phyloP scores from a whole-genome alignment of 208 protist species.

The Trypanosoma lewisi region DNA sequence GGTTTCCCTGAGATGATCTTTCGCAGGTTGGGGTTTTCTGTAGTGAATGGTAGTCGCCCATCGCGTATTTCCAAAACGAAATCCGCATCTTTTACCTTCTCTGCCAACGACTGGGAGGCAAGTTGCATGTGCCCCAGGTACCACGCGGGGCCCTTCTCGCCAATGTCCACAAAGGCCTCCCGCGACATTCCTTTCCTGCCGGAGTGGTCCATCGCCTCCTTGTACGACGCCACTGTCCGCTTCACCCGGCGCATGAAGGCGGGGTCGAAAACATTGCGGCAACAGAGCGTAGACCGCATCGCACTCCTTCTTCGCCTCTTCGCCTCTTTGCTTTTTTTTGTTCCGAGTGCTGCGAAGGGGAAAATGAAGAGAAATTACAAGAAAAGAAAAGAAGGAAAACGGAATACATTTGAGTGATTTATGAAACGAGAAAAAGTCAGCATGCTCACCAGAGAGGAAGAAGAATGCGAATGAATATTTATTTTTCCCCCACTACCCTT shows the following conservation, averaged over 20 bases:
- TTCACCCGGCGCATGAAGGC: slow-evolving; percentile 89
- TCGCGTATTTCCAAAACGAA: slow-evolving; percentile 93
- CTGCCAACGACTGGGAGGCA: slow-evolving; percentile 44
- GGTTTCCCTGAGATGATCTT: slow-evolving; percentile 53
- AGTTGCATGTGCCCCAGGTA: slow-evolving; percentile 89
- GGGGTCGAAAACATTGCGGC: slow-evolving; percentile 83
- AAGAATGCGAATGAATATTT: too few relatives aligned
- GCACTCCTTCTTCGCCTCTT: background rate
- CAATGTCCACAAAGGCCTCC: slow-evolving; percentile 87
- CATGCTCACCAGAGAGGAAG: too few relatives aligned
- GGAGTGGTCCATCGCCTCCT: slow-evolving; percentile 65
- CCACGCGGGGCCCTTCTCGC: slow-evolving; percentile 85
- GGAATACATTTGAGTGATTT: too few relatives aligned
- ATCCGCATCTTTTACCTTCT: slow-evolving; percentile 83
- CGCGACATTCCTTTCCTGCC: slow-evolving; percentile 58
- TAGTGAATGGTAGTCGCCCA: slow-evolving; percentile 87
- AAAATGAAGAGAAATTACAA: too few relatives aligned
- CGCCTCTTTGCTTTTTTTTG: background rate
- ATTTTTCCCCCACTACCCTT: background rate
- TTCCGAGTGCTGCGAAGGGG: too few relatives aligned
- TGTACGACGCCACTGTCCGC: slow-evolving; percentile 69
- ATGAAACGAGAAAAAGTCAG: too few relatives aligned
- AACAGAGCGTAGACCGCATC: slow-evolving; percentile 40
- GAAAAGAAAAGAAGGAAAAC: too few relatives aligned
- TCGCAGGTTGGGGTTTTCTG: slow-evolving; percentile 79